Evolutionary conservation across 306 rosid genomes (phyloP).

Genomic region (Ormosia semicastrata): DNA sequence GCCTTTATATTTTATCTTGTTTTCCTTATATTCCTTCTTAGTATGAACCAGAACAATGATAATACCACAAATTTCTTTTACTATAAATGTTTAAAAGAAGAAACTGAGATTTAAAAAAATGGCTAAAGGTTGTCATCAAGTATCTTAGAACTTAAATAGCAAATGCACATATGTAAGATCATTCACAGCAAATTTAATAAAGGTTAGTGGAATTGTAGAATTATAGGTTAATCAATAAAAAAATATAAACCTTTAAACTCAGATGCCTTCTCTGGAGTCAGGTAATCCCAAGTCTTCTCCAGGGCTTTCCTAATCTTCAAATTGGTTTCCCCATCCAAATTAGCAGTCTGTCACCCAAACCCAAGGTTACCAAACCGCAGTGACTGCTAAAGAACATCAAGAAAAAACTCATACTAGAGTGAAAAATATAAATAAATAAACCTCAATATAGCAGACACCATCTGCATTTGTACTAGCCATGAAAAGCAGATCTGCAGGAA

Average conservation of each 20-base stretch:
- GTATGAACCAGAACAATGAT: conserved; percentile 1
- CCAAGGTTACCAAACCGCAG: conserved; percentile 1
- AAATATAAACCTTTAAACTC: conserved; percentile 73
- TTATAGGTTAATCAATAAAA: conserved; percentile 20
- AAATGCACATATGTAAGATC: not conserved
- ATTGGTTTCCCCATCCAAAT: conserved; percentile 97
- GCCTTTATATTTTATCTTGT: too few species aligned
- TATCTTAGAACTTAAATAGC: conserved; percentile 8
- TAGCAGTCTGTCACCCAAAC: conserved; percentile 72
- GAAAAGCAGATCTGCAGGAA: conserved; percentile 92
- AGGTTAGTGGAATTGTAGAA: not conserved
- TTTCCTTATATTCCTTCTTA: too few species aligned
- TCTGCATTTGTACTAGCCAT: conserved; percentile 89
- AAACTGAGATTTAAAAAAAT: not conserved
- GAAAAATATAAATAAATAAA: conserved; percentile 26
- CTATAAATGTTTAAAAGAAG: not conserved
- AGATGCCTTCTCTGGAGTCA: conserved; percentile 73
- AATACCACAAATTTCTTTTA: not conserved
- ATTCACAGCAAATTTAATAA: not conserved
- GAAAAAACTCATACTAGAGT: not conserved
- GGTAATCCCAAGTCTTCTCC: conserved; percentile 97
- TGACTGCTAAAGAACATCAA: conserved; percentile 3
- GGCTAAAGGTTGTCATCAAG: conserved; percentile 3
- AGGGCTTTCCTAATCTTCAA: conserved; percentile 88
- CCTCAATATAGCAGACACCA: conserved; percentile 98